phyloP scores from a whole-genome alignment of 179 eudicot species.

The Spinacia oleracea region DNA sequence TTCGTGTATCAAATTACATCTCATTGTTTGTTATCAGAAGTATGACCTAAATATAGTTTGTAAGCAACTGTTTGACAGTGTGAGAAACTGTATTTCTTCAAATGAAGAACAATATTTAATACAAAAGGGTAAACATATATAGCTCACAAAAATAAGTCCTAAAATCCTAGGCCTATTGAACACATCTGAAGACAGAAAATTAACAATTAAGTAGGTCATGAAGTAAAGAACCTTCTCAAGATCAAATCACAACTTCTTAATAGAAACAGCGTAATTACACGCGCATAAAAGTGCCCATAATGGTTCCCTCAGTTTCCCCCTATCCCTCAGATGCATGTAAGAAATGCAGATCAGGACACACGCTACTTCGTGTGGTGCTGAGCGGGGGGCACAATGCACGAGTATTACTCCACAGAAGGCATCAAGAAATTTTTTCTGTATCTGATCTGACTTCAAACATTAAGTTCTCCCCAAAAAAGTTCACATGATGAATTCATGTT shows the following conservation, averaged over 20 bases:
- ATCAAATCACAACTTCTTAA: not conserved
- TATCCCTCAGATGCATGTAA: too few relatives aligned
- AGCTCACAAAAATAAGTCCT: not conserved
- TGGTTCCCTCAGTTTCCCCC: not conserved
- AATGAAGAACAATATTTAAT: not conserved
- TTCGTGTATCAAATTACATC: conserved; percentile 17
- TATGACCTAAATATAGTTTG: not conserved
- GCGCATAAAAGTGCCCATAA: too few relatives aligned
- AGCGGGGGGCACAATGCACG: not conserved
- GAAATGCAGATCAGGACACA: too few relatives aligned
- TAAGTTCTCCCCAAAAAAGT: not conserved
- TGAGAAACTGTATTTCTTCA: not conserved
- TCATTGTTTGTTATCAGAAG: conserved; percentile 18
- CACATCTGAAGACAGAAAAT: not conserved
- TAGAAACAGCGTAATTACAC: too few relatives aligned
- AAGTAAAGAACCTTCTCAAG: too few relatives aligned
- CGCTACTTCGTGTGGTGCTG: not conserved
- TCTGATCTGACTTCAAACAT: too few relatives aligned
- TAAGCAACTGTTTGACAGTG: not conserved
- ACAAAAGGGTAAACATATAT: not conserved
- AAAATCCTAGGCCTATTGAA: not conserved
- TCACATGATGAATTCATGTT: not conserved
- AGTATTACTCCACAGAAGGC: not conserved
- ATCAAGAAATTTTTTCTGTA: too few relatives aligned
- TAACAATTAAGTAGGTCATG: too few relatives aligned